phyloP scores from a whole-genome alignment of 495 filamentous ascomycete species.

The Daldinia loculata region DNA sequence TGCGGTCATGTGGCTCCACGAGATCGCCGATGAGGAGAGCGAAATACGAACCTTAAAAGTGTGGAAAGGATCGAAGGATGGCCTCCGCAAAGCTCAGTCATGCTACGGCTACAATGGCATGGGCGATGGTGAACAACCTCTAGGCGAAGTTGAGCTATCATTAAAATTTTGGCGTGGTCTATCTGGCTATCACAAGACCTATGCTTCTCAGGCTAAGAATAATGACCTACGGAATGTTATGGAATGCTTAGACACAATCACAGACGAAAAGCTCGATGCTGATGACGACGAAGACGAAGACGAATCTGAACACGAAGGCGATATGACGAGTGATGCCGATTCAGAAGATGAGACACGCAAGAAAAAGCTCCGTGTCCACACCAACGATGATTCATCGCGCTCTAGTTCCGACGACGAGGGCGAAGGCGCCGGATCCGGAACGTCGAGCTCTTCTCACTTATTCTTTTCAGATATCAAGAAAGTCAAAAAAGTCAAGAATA shows the following conservation, averaged over 20 bases:
- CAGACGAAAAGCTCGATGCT: constrained; percentile 62
- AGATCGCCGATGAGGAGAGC: constrained; percentile 70
- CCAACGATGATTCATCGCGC: constrained; percentile 46
- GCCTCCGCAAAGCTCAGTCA: constrained; percentile 52
- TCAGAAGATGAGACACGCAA: constrained; percentile 42
- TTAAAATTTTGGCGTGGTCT: constrained; percentile 66
- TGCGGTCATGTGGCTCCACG: constrained; percentile 71
- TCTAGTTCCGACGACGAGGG: constrained; percentile 43
- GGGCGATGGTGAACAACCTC: constrained; percentile 54
- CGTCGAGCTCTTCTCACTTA: constrained; percentile 48
- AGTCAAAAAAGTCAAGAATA: constrained; percentile 37
- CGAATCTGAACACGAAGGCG: constrained; percentile 48
- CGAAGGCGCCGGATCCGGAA: constrained; percentile 22
- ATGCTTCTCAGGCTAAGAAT: constrained; percentile 58
- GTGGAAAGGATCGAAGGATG: constrained; percentile 62
- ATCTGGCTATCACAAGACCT: constrained; percentile 62
- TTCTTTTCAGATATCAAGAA: constrained; percentile 40
- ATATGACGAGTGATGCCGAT: constrained; percentile 41
- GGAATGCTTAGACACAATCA: constrained; percentile 69
- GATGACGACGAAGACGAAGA: constrained; percentile 52
- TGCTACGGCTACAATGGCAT: constrained; percentile 52
- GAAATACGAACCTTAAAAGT: constrained; percentile 62
- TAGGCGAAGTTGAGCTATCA: constrained; percentile 64
- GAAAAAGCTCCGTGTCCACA: constrained; percentile 49
- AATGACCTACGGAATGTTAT: constrained; percentile 63